Evolutionary conservation across 2,329 filamentous ascomycete species (phyloP), one percentile per base, ranked within the genome.

Genomic region (Xylaria sp.): DNA sequence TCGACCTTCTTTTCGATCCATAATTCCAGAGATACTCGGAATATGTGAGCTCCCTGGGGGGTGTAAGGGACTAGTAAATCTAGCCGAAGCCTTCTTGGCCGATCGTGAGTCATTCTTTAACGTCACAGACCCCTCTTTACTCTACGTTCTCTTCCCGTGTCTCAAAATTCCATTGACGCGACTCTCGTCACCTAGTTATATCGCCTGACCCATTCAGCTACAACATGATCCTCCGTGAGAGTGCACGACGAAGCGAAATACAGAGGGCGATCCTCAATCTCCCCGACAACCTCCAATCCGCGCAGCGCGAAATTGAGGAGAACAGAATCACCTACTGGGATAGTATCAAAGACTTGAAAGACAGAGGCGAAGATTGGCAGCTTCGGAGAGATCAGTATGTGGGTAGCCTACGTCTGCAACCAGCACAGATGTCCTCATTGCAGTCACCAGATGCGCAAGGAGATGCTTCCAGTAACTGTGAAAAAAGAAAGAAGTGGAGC

Each of bases 71-170:
- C 15, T 40, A 1, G 41, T 3, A 3, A 49, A 33, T 25, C n/a
- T 57, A 25, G 41, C 54, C 2, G 54, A 13, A 7, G 21, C 49
- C 43, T 57, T 57, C 35, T 38, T 49, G 33, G 6, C 15, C 9
- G 44, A 57, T 49, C 37, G 54, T 40, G 23, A 49, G 54, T 57
- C 4, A 21, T 37, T n/a, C n/a, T n/a, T n/a, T n/a, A n/a, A n/a
- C n/a, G n/a, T n/a, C n/a, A n/a, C n/a, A n/a, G n/a, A n/a, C n/a
- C n/a, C n/a, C n/a, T n/a, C n/a, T n/a, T n/a, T n/a, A 29, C 13
- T 37, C 31, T 21, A 5, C 17, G 21, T 15, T 29, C n/a, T 7
- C 10, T 38, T 40, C 21, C 31, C 13, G 15, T 13, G 6, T n/a
- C n/a, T n/a, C 19, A 31, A 29, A n/a, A 31, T 27, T 31, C 9